phyloP scores from a whole-genome alignment of 192 early-diverging fungal genomes.

The Jimgerdemannia lactiflua region DNA sequence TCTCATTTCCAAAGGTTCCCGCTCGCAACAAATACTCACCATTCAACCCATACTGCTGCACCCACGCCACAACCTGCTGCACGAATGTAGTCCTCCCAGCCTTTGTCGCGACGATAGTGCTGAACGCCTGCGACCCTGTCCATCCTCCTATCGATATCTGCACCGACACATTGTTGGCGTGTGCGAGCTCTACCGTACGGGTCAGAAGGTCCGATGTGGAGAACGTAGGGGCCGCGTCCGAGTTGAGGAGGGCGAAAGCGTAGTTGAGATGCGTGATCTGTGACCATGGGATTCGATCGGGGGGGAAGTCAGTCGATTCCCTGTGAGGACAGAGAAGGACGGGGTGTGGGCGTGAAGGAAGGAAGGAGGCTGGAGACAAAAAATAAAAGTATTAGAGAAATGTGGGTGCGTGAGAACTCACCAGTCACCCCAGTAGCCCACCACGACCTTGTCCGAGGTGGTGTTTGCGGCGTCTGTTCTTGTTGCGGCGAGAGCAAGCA shows the following conservation, averaged over 20 bases:
- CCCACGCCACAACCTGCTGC: constrained; percentile 46
- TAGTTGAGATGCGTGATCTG: constrained; percentile 40
- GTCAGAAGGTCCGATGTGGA: constrained; percentile 19
- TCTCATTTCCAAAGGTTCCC: too few relatives aligned
- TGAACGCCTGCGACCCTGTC: constrained; percentile 70
- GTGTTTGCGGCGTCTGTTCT: too few relatives aligned
- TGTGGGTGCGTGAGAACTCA: too few relatives aligned
- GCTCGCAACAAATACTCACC: too few relatives aligned
- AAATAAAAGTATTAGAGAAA: too few relatives aligned
- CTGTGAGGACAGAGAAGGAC: constrained; percentile 28
- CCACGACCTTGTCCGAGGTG: too few relatives aligned
- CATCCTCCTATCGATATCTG: constrained; percentile 70
- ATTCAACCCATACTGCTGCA: constrained; percentile 53
- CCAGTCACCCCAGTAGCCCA: too few relatives aligned
- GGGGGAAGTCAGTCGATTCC: constrained; percentile 31
- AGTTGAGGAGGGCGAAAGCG: neutral
- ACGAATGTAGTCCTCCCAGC: constrained; percentile 52
- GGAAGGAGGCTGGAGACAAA: too few relatives aligned
- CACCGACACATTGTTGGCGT: constrained; percentile 43
- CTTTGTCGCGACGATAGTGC: constrained; percentile 45
- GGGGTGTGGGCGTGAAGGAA: neutral
- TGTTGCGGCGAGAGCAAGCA: too few relatives aligned
- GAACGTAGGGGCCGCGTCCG: too few relatives aligned
- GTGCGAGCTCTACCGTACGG: constrained; percentile 41
- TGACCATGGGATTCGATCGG: constrained; percentile 16